Conservation (phyloP, 176 grass and related monocot species). For the Puya raimondii region DNA sequence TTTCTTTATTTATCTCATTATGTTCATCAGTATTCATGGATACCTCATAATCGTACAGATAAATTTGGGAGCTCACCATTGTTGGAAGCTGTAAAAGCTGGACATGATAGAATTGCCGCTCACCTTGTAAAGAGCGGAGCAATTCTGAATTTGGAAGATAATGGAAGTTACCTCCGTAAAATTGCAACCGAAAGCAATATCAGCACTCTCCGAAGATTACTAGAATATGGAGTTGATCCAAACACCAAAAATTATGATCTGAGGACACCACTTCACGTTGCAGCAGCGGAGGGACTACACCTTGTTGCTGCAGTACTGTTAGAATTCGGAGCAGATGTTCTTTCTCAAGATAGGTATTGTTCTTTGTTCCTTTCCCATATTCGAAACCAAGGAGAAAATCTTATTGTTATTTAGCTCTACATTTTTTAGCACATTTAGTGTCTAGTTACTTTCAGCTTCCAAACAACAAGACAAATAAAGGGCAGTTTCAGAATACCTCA, state of each 20-base stretch:
- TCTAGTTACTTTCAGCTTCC: too few relatives aligned
- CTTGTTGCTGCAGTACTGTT: conserved; percentile 50
- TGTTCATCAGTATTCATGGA: neutral
- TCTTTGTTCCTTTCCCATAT: neutral
- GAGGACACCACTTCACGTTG: conserved; percentile 69
- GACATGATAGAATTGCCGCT: conserved; percentile 57
- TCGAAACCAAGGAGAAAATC: neutral
- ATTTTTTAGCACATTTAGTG: neutral
- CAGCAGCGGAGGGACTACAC: conserved; percentile 63
- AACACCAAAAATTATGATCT: conserved; percentile 78
- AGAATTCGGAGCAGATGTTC: conserved; percentile 52
- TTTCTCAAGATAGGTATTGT: conserved; percentile 42
- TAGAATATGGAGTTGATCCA: conserved; percentile 57
- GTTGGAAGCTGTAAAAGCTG: conserved; percentile 56
- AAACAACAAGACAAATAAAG: too few relatives aligned
- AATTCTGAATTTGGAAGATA: conserved; percentile 50
- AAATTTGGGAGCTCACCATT: conserved; percentile 73
- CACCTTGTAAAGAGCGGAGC: conserved; percentile 54
- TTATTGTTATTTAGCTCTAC: neutral
- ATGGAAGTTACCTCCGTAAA: conserved; percentile 58
- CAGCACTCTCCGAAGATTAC: conserved; percentile 43
- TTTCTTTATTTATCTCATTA: neutral
- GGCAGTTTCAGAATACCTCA: neutral
- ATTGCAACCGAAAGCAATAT: conserved; percentile 48
- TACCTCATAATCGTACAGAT: conserved; percentile 29